Evolutionary conservation across 352 stramenopile species (phyloP).

Genomic region (Phytophthora aleatoria): DNA sequence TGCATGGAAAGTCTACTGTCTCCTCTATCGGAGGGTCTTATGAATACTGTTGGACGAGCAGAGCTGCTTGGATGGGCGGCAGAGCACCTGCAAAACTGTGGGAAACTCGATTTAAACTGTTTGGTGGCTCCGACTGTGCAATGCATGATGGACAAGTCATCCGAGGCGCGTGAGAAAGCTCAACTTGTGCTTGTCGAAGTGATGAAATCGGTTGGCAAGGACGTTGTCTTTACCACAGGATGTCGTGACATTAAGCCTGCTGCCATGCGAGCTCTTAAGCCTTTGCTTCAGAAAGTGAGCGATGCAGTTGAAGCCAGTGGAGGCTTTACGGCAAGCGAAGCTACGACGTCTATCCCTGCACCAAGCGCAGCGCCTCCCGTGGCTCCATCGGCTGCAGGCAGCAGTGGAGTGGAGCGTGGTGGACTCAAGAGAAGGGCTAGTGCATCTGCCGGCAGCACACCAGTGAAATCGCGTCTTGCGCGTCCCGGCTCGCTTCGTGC

Average conservation of each 20-base stretch:
- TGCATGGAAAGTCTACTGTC: conserved; percentile 81
- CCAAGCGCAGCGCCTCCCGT: conserved; percentile 16
- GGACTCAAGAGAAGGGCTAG: conserved; percentile 31
- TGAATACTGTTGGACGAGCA: conserved; percentile 78
- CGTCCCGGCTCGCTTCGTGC: conserved; percentile 44
- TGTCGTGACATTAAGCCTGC: conserved; percentile 87
- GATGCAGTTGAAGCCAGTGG: conserved; percentile 44
- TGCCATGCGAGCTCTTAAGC: conserved; percentile 86
- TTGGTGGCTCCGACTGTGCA: conserved; percentile 78
- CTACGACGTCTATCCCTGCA: conserved; percentile 9
- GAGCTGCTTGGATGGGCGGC: conserved; percentile 79
- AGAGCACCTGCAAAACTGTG: conserved; percentile 67
- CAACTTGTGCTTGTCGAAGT: conserved; percentile 78
- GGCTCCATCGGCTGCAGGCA: conserved; percentile 10
- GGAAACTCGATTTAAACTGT: conserved; percentile 69
- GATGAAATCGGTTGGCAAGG: conserved; percentile 82
- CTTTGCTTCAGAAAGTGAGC: conserved; percentile 81
- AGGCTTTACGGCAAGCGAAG: conserved; percentile 1
- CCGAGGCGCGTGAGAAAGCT: conserved; percentile 82
- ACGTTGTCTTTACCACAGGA: conserved; percentile 65
- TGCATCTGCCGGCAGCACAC: conserved; percentile 26
- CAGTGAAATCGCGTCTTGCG: conserved; percentile 39
- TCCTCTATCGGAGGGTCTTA: conserved; percentile 68
- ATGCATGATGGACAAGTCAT: conserved; percentile 84
- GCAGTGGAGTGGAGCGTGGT: conserved; percentile 20